Conservation (phyloP, 1,284 basidiomycete genomes). For the Fomitopsis palustris region DNA sequence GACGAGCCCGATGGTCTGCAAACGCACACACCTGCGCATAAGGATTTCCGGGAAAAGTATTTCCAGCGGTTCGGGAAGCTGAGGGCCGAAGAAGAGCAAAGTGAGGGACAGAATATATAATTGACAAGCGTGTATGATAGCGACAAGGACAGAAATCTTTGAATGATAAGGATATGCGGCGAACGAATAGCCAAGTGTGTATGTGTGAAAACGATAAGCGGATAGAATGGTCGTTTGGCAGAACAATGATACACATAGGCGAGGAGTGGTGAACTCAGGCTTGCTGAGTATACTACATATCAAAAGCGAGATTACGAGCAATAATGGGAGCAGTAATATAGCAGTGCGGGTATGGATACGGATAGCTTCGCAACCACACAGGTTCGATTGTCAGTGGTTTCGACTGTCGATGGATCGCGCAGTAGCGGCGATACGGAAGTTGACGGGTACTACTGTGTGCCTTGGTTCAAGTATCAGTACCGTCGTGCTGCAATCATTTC, state of each 20-base stretch:
- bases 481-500: too few relatives aligned
- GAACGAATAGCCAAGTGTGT: neutral
- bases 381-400: neutral
- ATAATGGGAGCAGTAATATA: neutral
- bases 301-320: neutral
- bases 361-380: neutral
- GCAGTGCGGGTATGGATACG: neutral
- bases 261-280: neutral
- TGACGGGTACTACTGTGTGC: constrained; percentile 46
- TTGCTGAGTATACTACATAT: neutral
- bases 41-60: constrained; percentile 78
- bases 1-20: constrained; percentile 12
- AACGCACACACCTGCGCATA: constrained; percentile 65
- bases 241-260: too few relatives aligned
- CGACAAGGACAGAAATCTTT: neutral
- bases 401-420: constrained; percentile 41
- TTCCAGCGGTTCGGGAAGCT: constrained; percentile 71
- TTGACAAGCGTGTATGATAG: neutral
- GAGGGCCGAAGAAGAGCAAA: neutral
- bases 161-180: neutral
- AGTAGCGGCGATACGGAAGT: constrained; percentile 52
- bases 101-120: neutral
- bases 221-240: neutral
- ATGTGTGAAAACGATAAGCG: neutral
- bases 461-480: constrained; percentile 21